Base-by-base conservation (phyloP, 805 yeast genomes). In the Metschnikowia lachancei region DNA sequence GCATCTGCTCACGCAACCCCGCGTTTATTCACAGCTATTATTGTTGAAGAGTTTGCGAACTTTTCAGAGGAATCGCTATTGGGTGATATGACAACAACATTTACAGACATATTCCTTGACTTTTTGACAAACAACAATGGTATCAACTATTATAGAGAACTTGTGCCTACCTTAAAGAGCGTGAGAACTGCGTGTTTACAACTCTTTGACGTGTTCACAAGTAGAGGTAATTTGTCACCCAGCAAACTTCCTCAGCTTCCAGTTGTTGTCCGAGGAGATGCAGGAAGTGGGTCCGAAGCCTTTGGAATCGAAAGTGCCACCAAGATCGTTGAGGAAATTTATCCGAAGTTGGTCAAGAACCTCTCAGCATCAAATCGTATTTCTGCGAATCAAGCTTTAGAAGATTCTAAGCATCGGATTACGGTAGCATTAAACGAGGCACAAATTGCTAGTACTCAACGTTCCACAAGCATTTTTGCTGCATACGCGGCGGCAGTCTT, bases 261-360 rank as follows among this genome's bases (percentile, higher is more conserved):
- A 0, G 83, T 90, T 4, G 82, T 91, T 9, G 97, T 92, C 3
- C 92, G 90, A 64, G 99, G 99, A 30, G 98, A 94, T 61, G 74
- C 81, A 1, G 95, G 87, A 49, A 96, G 97, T 2, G 97, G 97
- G 2, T 89, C 95, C 1, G 90, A 85, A 57, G 98, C 97, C 0
- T 94, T 94, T 66, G 80, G 89, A 13, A 63, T 94, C 34, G 85
- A 78, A 36, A 78, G 80, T 50, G 97, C 97, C 1, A 85, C 85
- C 46, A 78, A 80, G 51, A 76, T 90, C 14, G 57, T 84, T 28
- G 70, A 70, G 34, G 87, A 82, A 33, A 78, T 81, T 6, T 88
- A 80, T 59, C 78, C 77, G n/a, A 84, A 83, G 58, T 67, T 89
- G 52, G 68, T 81, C 53, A 80, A 77, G 47, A 62, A 76, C 8